Base-by-base conservation (phyloP, 2,329 filamentous ascomycete species). In the Decorospora gaudefroyi region DNA sequence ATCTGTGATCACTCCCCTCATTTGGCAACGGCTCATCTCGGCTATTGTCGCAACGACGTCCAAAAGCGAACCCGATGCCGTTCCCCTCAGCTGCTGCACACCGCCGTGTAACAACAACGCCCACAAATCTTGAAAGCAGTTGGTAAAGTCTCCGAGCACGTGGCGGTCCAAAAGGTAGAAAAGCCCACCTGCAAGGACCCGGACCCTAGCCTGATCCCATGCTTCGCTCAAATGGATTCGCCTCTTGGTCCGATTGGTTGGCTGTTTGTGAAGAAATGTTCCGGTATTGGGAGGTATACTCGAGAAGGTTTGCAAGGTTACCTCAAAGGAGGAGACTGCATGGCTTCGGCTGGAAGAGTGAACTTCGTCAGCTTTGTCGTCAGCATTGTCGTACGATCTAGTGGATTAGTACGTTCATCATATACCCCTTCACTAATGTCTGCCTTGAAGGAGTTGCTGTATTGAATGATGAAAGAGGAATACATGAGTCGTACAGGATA, bases 21-120 rank as follows among this genome's bases (percentile, higher is more conserved):
- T 55, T 30, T 22, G 12, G 26, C 21, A 44, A 35, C 29, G 39
- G 30, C 44, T 52, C 56, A 59, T 61, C 41, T 64, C 61, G 61
- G 61, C 52, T 66, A 61, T 58, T 57, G 48, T 44, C 50, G 44
- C 46, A 52, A 44, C 34, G 27, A 42, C 49, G 53, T 28, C 17
- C 17, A 59, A n/a, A n/a, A 52, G 53, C 38, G 21, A 51, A 44
- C 42, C 36, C 46, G 50, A 46, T 53, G n/a, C n/a, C n/a, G n/a
- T n/a, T n/a, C n/a, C 40, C 37, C 49, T 29, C 41, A 39, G 42
- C 55, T 51, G 56, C 55, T 53, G 50, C 41, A 38, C 57, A 51
- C 51, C 46, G 29, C 44, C 28, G 51, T 48, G 52, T 55, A 51
- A 55, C 55, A n/a, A n/a, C n/a, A n/a, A n/a, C n/a, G n/a, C n/a